Base-by-base conservation (phyloP, 768 basidiomycete genomes). In the Agrocybe chaxingu region DNA sequence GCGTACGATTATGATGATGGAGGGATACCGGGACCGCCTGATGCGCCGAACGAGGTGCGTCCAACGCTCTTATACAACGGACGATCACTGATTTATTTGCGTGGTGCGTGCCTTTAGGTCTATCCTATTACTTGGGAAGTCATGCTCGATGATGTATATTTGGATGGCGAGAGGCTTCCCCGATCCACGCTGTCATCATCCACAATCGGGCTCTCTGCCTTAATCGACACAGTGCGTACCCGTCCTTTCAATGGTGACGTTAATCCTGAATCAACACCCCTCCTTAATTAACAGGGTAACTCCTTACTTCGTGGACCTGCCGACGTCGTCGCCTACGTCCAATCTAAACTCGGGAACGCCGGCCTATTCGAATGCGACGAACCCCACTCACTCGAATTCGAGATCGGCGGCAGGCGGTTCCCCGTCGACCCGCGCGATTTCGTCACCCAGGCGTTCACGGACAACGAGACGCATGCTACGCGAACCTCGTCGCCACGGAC, bases 351-450 rank as follows among this genome's bases (percentile, higher is more conserved):
- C 0, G 78, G 76, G 8, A 50, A 47, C 4, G 48, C 50, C 4
- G 57, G 54, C n/a, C 59, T 57, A 3, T 86, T 87, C 58, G 65
- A 77, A 9, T 90, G 89, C 64, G 62, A 75, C 0, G 70, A 72
- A 10, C 76, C 84, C 0, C 89, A 89, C 58, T 82, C 70, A 0
- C 69, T 90, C 19, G 67, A 77, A 0, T 92, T 91, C 62, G 66
- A 78, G 47, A 87, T 92, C 42, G 84, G 81, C 11, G 86, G 89
- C 8, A 70, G 71, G 53, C 62, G 79, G 24, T 92, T 90, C 67
- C 79, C 86, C 0, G 78, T 89, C 16, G 89, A 90, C 62, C 84
- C 87, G 11, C 80, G 87, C 19, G 89, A 91, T 64, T 84, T 90
- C 52, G 68, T 76, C 3, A 64, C 64, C 5, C 79, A 79, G 52